A percentile compares a stretch with the other conserved stretches of the same genome.
These are phyloP conservation scores for Erythrobasidium hasegawianum DNA, from an alignment of 1,284 basidiomycete species.

Conservation along the genomic window DNA sequence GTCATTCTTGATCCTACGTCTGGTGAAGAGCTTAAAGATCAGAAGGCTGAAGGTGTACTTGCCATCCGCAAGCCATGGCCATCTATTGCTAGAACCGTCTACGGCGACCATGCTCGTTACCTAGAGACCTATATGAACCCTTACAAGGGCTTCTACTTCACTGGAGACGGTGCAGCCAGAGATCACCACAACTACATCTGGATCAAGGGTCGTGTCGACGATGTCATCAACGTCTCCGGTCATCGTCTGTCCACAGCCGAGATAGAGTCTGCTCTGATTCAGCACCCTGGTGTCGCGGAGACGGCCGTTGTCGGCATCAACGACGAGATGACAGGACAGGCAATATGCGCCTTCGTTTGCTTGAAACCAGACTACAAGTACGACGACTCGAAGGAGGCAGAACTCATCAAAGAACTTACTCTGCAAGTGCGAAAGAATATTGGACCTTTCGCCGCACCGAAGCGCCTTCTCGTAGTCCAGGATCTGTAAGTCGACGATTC, in stretches of 20 bases:
- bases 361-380: constrained; percentile 71
- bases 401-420: constrained; percentile 78
- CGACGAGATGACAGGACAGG: constrained; percentile 70
- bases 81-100: constrained; percentile 91
- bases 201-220: constrained; percentile 97
- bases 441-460: constrained; percentile 72
- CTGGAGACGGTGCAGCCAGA: constrained; percentile 90
- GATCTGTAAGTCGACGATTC: constrained; percentile 68
- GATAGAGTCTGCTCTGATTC: constrained; percentile 91
- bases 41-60: constrained; percentile 86
- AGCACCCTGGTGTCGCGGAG: constrained; percentile 92
- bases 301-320: constrained; percentile 86
- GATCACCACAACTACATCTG: constrained; percentile 93
- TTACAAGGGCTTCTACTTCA: constrained; percentile 66
- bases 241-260: constrained; percentile 96
- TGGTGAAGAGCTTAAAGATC: constrained; percentile 61
- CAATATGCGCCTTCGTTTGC: constrained; percentile 49
- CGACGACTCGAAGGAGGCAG: constrained; percentile 64
- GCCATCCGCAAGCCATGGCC: constrained; percentile 88
- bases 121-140: constrained; percentile 89
- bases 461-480: constrained; percentile 77
- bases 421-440: constrained; percentile 95
- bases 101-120: constrained; percentile 83
- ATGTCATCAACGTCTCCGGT: constrained; percentile 61
- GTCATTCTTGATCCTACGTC: constrained; percentile 77